phyloP scores from a whole-genome alignment of 805 yeast genomes.

The Candida nonsorbophila region DNA sequence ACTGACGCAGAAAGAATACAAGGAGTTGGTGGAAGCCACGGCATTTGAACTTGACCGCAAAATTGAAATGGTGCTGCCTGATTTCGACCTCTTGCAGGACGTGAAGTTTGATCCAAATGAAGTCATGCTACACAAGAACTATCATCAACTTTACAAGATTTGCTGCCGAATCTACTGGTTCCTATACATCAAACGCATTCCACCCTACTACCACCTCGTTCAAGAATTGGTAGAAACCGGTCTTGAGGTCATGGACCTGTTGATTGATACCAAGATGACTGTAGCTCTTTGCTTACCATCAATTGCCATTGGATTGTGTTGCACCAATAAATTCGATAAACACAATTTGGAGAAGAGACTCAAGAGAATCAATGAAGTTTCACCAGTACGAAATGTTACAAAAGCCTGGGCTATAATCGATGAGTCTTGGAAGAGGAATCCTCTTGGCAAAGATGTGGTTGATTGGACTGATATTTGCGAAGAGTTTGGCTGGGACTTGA shows the following conservation, averaged over 20 bases:
- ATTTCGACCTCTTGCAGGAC: conserved; percentile 1
- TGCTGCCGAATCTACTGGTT: conserved; percentile 4
- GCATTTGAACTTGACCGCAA: conserved; percentile 1
- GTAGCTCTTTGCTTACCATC: conserved; percentile 14
- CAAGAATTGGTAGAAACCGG: conserved; percentile 3
- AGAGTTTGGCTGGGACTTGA: conserved; percentile 18
- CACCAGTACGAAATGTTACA: conserved; percentile 14
- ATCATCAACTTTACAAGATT: conserved; percentile 2
- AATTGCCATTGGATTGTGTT: conserved; percentile 20
- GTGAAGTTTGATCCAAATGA: conserved; percentile 1
- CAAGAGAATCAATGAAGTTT: conserved; percentile 5
- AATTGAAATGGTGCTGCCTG: conserved; percentile 4
- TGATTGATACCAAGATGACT: conserved; percentile 2
- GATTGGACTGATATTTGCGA: conserved; percentile 23
- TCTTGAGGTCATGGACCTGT: conserved; percentile 3
- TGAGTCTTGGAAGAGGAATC: conserved; percentile 16
- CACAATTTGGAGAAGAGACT: conserved; percentile 12
- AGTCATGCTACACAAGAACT: not conserved
- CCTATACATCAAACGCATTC: conserved; percentile 3
- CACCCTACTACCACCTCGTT: conserved; percentile 3
- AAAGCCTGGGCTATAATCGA: conserved; percentile 11
- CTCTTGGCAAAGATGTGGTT: conserved; percentile 9
- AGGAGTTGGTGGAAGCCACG: not conserved
- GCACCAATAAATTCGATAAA: conserved; percentile 15
- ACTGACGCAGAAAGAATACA: not conserved